A percentile compares a stretch with the other conserved stretches of the same genome.
phyloP scores from a whole-genome alignment of 2,329 filamentous ascomycete genomes.

The Chaetomium sp. region DNA sequence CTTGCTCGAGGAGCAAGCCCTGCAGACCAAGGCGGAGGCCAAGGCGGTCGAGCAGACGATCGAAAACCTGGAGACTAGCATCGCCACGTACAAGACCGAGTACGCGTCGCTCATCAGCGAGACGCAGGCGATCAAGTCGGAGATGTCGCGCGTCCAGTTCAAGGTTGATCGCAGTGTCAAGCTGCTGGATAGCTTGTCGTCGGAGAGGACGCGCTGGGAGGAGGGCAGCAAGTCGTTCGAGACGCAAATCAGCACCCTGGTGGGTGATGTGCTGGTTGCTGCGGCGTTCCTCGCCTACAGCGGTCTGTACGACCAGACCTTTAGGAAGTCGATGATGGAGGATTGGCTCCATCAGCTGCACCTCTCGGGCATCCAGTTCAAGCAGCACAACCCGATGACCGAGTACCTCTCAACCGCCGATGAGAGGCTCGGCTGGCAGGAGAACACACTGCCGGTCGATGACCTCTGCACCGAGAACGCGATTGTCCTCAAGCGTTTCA shows the following conservation, averaged over 20 bases:
- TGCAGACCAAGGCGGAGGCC: slow-evolving; percentile 91
- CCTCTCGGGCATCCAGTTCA: slow-evolving; percentile 90
- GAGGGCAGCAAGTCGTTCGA: slow-evolving; percentile 97
- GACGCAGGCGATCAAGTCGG: slow-evolving; percentile 93
- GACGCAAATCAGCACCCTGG: slow-evolving; percentile 93
- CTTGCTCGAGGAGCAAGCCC: slow-evolving; percentile 81
- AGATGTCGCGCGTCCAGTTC: slow-evolving; percentile 95
- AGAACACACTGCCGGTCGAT: slow-evolving; percentile 89
- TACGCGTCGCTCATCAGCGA: slow-evolving; percentile 96
- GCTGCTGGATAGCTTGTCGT: slow-evolving; percentile 90
- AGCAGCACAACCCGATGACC: slow-evolving; percentile 89
- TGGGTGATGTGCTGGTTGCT: slow-evolving; percentile 94
- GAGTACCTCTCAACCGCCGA: slow-evolving; percentile 97
- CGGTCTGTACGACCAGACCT: slow-evolving; percentile 96
- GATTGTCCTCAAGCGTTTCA: slow-evolving; percentile 96
- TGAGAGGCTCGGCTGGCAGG: slow-evolving; percentile 92
- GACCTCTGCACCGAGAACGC: slow-evolving; percentile 98
- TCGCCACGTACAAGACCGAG: slow-evolving; percentile 92
- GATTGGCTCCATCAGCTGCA: slow-evolving; percentile 95
- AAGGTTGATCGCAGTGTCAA: slow-evolving; percentile 97
- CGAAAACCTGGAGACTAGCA: slow-evolving; percentile 80
- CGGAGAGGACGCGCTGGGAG: slow-evolving; percentile 91
- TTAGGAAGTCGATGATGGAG: slow-evolving; percentile 95
- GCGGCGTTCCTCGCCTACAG: slow-evolving; percentile 96
- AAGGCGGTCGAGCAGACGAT: slow-evolving; percentile 90